phyloP scores from a whole-genome alignment of 2,329 filamentous ascomycete genomes.

The Arthrobotrys megalospora region DNA sequence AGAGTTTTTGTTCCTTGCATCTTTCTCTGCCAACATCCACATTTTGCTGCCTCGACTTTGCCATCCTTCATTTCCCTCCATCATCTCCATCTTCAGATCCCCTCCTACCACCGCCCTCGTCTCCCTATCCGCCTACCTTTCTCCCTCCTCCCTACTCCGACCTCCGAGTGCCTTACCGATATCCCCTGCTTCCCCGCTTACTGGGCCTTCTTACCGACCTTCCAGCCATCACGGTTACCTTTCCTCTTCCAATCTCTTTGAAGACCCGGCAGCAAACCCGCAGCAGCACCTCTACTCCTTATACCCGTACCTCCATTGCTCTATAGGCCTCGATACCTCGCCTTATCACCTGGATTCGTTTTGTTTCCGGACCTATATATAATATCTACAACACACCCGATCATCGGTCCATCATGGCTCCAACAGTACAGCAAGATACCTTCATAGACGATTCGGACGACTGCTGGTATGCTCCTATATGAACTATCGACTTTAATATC shows the following conservation, averaged over 20 bases:
- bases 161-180: not conserved
- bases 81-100: conserved; percentile 9
- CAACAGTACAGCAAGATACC: conserved; percentile 73
- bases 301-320: conserved; percentile 4
- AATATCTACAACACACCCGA: conserved; percentile 25
- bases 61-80: conserved; percentile 21
- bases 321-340: conserved; percentile 21
- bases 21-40: conserved; percentile 47
- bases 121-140: not conserved
- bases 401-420: conserved; percentile 71
- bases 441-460: conserved; percentile 82
- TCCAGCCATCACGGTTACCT: conserved; percentile 4
- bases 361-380: not conserved
- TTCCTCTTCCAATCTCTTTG: not conserved
- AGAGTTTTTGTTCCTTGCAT: conserved; percentile 62
- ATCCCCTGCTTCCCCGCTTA: conserved; percentile 16
- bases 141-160: not conserved
- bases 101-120: not conserved
- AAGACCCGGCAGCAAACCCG: not conserved
- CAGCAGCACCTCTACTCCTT: conserved; percentile 12
- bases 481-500: conserved; percentile 3
- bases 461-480: conserved; percentile 72
- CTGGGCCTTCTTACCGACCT: conserved; percentile 1
- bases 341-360: not conserved
- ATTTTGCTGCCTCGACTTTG: conserved; percentile 26